A percentile compares a stretch with the other conserved stretches of the same genome.
Evolutionary conservation across 208 protist genomes (phyloP).

Genomic region (Angomonas ambiguus): DNA sequence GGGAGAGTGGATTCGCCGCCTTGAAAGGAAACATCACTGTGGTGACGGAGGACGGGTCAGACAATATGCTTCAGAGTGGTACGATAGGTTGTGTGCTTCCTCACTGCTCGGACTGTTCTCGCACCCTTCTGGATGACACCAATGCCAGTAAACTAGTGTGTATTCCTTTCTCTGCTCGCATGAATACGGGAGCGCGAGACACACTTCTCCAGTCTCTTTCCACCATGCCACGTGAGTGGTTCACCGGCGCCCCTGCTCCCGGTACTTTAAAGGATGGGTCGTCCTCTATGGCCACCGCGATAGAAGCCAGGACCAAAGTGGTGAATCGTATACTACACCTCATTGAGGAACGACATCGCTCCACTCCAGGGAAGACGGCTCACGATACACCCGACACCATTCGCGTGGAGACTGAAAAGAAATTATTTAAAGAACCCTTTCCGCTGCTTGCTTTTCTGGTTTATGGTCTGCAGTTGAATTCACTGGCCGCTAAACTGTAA

Average conservation of each 20-base stretch:
- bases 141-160: background rate
- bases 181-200: background rate
- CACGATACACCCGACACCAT: too few species aligned
- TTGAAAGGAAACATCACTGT: too few species aligned
- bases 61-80: too few species aligned
- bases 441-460: background rate
- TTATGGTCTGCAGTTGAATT: background rate
- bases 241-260: background rate
- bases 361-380: background rate
- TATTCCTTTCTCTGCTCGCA: background rate
- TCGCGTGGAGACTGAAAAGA: background rate
- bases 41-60: too few species aligned
- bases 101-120: background rate
- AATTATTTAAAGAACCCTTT: slow-evolving; percentile 7
- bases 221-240: background rate
- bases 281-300: too few species aligned
- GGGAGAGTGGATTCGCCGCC: background rate
- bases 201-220: background rate
- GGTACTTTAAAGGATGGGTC: too few species aligned
- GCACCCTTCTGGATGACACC: background rate
- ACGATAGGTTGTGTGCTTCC: background rate
- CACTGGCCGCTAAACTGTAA: slow-evolving; percentile 18
- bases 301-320: too few species aligned
- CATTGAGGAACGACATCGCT: background rate
- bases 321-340: background rate